phyloP scores from a whole-genome alignment of 78 protist genomes.

The Speleostelium caveatum region DNA sequence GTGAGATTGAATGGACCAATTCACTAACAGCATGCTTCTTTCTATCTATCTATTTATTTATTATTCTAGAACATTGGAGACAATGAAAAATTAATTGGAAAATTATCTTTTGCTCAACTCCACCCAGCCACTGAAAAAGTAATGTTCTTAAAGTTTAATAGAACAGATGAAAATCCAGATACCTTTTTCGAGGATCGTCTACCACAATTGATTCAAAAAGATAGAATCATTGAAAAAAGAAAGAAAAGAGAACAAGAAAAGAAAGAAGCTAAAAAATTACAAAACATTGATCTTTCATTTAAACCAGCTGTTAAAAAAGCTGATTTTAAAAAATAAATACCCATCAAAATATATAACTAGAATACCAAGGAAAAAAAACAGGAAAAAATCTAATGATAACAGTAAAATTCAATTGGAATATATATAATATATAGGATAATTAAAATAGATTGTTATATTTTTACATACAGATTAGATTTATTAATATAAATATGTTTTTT shows the following conservation, averaged over 20 bases:
- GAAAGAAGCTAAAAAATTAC: background rate
- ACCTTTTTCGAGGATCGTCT: background rate
- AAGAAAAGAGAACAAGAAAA: constrained; percentile 1
- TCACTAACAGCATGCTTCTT: background rate
- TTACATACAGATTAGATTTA: too few species aligned
- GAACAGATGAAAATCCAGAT: constrained; percentile 33
- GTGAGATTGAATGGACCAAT: background rate
- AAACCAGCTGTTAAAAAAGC: constrained; percentile 38
- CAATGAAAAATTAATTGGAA: constrained; percentile 44
- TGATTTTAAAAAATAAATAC: background rate
- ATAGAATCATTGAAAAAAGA: background rate
- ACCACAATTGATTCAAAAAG: constrained; percentile 13
- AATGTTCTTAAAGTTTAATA: constrained; percentile 38
- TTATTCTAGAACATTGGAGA: constrained; percentile 52
- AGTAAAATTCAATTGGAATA: too few species aligned
- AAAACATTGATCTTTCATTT: constrained; percentile 56
- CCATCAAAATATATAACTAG: too few species aligned
- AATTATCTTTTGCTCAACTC: constrained; percentile 22
- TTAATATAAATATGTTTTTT: too few species aligned
- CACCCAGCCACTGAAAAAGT: constrained; percentile 50
- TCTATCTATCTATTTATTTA: too few species aligned
- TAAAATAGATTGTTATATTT: too few species aligned
- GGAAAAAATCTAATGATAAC: too few species aligned
- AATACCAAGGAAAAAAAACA: too few species aligned
- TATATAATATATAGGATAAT: too few species aligned